Base-by-base conservation (phyloP, 164 flowering plant species). In the Magnolia changhungtana region DNA sequence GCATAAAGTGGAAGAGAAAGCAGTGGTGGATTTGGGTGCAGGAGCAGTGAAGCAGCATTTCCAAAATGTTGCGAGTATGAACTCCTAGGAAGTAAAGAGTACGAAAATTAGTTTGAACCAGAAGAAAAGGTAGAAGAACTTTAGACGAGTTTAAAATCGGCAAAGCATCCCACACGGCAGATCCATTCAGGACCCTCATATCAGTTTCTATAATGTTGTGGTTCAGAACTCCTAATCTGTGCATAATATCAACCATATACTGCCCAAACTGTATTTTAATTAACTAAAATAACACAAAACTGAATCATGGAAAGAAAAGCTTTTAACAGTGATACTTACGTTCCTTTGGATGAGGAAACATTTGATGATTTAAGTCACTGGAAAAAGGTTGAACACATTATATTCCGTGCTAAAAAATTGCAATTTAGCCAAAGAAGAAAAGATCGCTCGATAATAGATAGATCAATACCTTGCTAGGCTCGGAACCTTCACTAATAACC, bases 281-380 rank as follows among this genome's bases (percentile, higher is more conserved):
- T 31, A 68, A 63, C 13, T 13, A 66, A 80, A n/a, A 45, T 49
- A 9, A 72, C 7, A 19, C n/a, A 24, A 55, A 27, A 27, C 20
- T 31, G 20, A 6, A 14, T 0, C 24, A 19, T 37, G 45, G 45
- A 18, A 7, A 27, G 14, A 70, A 19, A 27, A n/a, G 68, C 49
- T 63, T 23, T 37, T 8, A 21, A 68, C 55, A 61, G 49, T 6
- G 69, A 73, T n/a, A 82, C 94, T 85, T 82, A 90, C 95, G 73
- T 75, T 80, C 78, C 80, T 73, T 77, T 83, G 7, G 83, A 18
- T 50, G 82, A 67, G 18, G 80, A 19, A 61, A 74, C 55, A 76
- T 86, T 86, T 45, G 79, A 77, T 14, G 84, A 72, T 68, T 85
- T 84, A 67, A 70, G 75, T 75, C 77, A 80, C 98, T 91, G 94